Evolutionary conservation across 352 stramenopile genomes (phyloP), one percentile per base, ranked within the genome.

Genomic region (Lagenidium sp.): DNA sequence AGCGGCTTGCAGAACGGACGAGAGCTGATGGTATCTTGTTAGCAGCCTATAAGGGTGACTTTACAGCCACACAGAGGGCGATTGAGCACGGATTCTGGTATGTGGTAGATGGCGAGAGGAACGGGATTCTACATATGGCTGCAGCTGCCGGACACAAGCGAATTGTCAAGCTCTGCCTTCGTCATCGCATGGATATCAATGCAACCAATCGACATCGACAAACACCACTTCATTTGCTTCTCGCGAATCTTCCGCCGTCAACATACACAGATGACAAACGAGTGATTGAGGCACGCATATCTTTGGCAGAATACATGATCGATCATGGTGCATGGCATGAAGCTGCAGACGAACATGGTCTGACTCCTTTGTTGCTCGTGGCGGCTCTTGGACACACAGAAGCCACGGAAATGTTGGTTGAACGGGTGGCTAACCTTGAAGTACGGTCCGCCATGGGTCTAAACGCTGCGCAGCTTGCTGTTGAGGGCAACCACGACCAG

Each of bases 291-390:
- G 66, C 84, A 4, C 68, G 74, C 12, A 51, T 88, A 3, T 65
- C 57, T 4, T 36, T 91, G 8, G 67, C 58, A 1, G 68, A 67
- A 21, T 94, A 94, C 34, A 85, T 94, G 77, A 85, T 94, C n/a
- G 67, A 87, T 37, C 78, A 94, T 37, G 80, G 76, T 3, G 81
- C 75, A 6, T 89, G 78, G 78, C 74, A 87, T 26, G 77, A 91
- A 71, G 68, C 71, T 8, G 40, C 63, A 0, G 81, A 90, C 40
- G 55, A 73, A 29, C 60, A 72, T 43, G 67, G 72, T 0, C 59
- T 85, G 31, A 90, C 81, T 7, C 76, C 78, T 1, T 41, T 94
- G 6, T 32, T 91, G 12, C 23, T 85, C 8, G 81, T 64, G 38
- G 50, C 72, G 0, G 68, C 62, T 2, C 46, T 90, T 23, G 74